A percentile compares a stretch with the other conserved stretches of the same genome.
Evolutionary conservation across 306 rosid genomes (phyloP).

Genomic region (Cucumis cinereus): DNA sequence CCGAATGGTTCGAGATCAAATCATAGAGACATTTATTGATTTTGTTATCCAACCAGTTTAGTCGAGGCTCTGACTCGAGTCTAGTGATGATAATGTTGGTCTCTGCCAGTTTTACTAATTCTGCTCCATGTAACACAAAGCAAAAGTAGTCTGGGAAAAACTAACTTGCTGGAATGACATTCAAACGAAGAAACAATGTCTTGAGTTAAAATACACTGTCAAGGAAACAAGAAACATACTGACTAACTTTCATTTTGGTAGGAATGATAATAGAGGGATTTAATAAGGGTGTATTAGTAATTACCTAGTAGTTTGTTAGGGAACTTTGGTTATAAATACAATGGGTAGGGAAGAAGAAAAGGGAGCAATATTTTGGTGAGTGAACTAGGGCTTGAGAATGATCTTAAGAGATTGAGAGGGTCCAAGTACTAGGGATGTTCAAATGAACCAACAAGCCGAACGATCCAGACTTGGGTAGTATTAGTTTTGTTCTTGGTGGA

Average conservation of each 20-base stretch:
- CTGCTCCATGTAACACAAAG: not conserved
- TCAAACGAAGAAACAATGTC: not conserved
- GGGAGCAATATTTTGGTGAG: too few species aligned
- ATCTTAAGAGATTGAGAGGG: too few species aligned
- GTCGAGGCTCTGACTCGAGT: not conserved
- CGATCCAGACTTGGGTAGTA: too few species aligned
- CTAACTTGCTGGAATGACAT: not conserved
- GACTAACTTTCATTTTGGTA: not conserved
- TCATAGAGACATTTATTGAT: not conserved
- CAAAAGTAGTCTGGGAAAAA: not conserved
- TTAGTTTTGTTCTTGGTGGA: too few species aligned
- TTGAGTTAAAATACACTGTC: not conserved
- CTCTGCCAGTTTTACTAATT: not conserved
- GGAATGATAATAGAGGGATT: too few species aligned
- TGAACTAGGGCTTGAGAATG: too few species aligned
- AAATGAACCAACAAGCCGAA: too few species aligned
- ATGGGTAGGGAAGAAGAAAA: too few species aligned
- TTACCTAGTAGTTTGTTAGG: too few species aligned
- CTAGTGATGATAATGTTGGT: not conserved
- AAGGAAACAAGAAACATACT: not conserved
- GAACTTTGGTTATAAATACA: too few species aligned
- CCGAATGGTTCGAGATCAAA: not conserved
- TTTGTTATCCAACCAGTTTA: not conserved
- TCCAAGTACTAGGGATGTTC: too few species aligned
- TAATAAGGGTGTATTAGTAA: too few species aligned